Evolutionary conservation across 1,139 yeast species (phyloP).

Genomic region (Debaryomyces sp.): DNA sequence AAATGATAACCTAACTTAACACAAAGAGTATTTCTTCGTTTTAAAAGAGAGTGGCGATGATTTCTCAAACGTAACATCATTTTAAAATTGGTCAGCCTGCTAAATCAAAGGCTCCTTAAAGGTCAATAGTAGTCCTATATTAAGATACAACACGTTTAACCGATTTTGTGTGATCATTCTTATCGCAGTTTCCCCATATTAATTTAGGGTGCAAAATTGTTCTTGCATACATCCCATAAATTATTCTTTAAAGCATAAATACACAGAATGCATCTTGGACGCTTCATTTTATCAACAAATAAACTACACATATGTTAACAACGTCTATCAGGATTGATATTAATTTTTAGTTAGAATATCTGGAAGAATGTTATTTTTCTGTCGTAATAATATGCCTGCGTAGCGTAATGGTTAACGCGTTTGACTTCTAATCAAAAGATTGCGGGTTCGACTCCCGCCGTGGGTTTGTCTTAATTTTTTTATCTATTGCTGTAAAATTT

Average conservation of each 20-base stretch:
- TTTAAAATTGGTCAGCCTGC: neutral
- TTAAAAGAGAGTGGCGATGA: neutral
- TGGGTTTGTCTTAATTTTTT: constrained; percentile 33
- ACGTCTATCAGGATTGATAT: neutral
- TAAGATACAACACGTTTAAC: neutral
- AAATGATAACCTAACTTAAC: neutral
- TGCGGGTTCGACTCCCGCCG: constrained; percentile 55
- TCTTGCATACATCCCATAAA: neutral
- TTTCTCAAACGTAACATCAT: neutral
- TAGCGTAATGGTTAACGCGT: constrained; percentile 54
- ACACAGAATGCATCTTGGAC: too few species aligned
- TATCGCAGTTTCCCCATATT: neutral
- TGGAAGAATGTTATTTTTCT: neutral
- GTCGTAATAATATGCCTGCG: constrained; percentile 32
- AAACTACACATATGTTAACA: too few species aligned
- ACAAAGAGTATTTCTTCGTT: neutral
- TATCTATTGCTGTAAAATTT: neutral
- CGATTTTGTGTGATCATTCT: constrained; percentile 4
- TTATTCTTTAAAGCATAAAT: too few species aligned
- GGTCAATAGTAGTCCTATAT: neutral
- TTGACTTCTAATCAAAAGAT: constrained; percentile 52
- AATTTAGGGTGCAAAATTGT: constrained; percentile 4
- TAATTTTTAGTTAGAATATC: neutral
- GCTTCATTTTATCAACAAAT: too few species aligned
- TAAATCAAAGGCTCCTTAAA: neutral